A percentile compares a stretch with the other conserved stretches of the same genome.
Conservation (phyloP, 768 basidiomycete genomes). For the Agrocybe praecox region DNA sequence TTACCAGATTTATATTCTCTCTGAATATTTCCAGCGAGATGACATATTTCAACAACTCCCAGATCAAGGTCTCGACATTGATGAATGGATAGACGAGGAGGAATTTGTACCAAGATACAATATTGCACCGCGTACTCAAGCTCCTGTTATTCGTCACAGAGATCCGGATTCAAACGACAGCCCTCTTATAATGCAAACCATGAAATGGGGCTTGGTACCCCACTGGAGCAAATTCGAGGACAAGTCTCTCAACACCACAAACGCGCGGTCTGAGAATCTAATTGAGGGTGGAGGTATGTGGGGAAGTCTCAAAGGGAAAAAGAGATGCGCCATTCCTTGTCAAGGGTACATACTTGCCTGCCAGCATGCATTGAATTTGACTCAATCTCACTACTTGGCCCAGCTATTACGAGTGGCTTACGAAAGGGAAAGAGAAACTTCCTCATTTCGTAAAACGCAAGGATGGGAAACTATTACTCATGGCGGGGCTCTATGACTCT, state of each 20-base stretch:
- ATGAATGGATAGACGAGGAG: constrained; percentile 64
- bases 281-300: constrained; percentile 81
- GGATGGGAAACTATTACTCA: constrained; percentile 68
- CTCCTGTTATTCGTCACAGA: constrained; percentile 68
- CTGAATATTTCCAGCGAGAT: constrained; percentile 26
- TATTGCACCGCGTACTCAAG: constrained; percentile 79
- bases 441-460: constrained; percentile 82
- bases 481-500: constrained; percentile 88
- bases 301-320: constrained; percentile 77
- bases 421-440: constrained; percentile 75
- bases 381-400: not conserved
- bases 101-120: constrained; percentile 74
- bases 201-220: constrained; percentile 91
- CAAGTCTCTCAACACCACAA: constrained; percentile 79
- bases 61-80: constrained; percentile 45
- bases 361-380: not conserved
- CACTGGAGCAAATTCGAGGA: constrained; percentile 82
- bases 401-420: constrained; percentile 96
- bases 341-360: constrained; percentile 33
- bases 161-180: constrained; percentile 22
- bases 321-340: constrained; percentile 84
- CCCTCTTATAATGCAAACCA: constrained; percentile 67
- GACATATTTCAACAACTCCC: constrained; percentile 44
- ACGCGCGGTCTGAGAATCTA: constrained; percentile 86
- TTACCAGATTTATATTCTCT: not conserved